phyloP scores from a whole-genome alignment of 805 yeast genomes.

The Middelhovenomyces tepae region DNA sequence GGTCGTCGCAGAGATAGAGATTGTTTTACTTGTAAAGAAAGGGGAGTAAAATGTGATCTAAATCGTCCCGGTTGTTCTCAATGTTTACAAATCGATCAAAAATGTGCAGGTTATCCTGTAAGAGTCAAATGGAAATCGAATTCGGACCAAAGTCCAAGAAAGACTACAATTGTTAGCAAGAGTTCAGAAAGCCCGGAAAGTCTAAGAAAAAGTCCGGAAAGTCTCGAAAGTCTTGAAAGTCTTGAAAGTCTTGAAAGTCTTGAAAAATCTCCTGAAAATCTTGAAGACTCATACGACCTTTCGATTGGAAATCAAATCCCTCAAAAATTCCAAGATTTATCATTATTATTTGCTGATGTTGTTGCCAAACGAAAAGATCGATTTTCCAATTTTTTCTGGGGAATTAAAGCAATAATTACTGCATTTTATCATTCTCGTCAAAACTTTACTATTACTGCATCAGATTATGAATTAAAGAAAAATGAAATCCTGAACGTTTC shows the following conservation, averaged over 20 bases:
- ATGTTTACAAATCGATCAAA: slow-evolving; percentile 26
- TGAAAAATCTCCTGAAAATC: too few species aligned
- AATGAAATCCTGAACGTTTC: slow-evolving; percentile 11
- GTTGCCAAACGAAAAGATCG: slow-evolving; percentile 5
- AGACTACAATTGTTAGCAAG: too few species aligned
- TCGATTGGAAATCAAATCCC: too few species aligned
- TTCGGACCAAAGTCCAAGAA: too few species aligned
- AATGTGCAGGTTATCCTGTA: slow-evolving; percentile 17
- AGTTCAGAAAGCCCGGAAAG: too few species aligned
- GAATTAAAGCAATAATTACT: slow-evolving; percentile 14
- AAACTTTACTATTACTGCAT: slow-evolving; percentile 5
- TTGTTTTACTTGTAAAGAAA: slow-evolving; percentile 14
- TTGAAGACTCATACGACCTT: too few species aligned
- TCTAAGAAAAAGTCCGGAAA: too few species aligned
- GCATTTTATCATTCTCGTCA: slow-evolving; percentile 13
- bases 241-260: too few species aligned
- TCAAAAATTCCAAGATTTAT: too few species aligned
- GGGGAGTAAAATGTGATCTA: slow-evolving; percentile 21
- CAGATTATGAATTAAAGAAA: slow-evolving; percentile 4
- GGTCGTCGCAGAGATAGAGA: slow-evolving; percentile 16
- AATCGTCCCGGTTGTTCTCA: slow-evolving; percentile 27
- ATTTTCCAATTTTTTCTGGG: slow-evolving; percentile 15
- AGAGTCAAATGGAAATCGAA: slow-evolving; percentile 12
- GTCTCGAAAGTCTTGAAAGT: too few species aligned
- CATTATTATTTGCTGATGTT: too few species aligned